A percentile compares a stretch with the other conserved stretches of the same genome.
Evolutionary conservation across 148 eudicot genomes (phyloP).

Genomic region (Beta vulgaris): DNA sequence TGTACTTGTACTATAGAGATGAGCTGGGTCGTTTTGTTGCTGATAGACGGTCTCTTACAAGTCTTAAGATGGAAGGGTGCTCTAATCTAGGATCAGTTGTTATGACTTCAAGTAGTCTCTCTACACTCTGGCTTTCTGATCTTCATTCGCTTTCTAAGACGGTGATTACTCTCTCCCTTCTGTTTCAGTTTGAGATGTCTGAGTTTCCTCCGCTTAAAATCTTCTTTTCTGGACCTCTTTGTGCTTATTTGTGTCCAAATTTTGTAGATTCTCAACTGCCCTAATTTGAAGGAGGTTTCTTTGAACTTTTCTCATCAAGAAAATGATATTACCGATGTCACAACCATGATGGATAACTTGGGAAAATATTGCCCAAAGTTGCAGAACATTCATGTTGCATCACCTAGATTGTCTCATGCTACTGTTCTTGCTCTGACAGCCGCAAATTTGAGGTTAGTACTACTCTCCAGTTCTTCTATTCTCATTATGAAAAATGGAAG

Average conservation of each 20-base stretch:
- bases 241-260: constrained; percentile 16
- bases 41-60: constrained; percentile 67
- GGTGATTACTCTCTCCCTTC: constrained; percentile 42
- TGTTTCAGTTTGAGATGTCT: neutral
- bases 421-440: constrained; percentile 82
- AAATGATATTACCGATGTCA: constrained; percentile 70
- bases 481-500: neutral
- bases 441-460: constrained; percentile 72
- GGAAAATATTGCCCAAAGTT: constrained; percentile 79
- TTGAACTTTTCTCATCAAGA: constrained; percentile 70
- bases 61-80: constrained; percentile 93
- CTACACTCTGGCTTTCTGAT: constrained; percentile 85
- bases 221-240: neutral
- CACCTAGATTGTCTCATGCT: constrained; percentile 62
- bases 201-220: neutral
- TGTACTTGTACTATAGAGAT: constrained; percentile 55
- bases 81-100: constrained; percentile 57
- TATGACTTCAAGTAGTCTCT: constrained; percentile 66
- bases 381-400: constrained; percentile 82
- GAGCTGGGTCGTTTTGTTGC: constrained; percentile 86
- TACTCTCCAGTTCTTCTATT: neutral
- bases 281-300: constrained; percentile 78
- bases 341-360: constrained; percentile 58
- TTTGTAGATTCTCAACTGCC: constrained; percentile 72
- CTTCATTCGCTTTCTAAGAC: constrained; percentile 81